phyloP scores from a whole-genome alignment of 139 green algal species.

The Diplosphaera chodatii region DNA sequence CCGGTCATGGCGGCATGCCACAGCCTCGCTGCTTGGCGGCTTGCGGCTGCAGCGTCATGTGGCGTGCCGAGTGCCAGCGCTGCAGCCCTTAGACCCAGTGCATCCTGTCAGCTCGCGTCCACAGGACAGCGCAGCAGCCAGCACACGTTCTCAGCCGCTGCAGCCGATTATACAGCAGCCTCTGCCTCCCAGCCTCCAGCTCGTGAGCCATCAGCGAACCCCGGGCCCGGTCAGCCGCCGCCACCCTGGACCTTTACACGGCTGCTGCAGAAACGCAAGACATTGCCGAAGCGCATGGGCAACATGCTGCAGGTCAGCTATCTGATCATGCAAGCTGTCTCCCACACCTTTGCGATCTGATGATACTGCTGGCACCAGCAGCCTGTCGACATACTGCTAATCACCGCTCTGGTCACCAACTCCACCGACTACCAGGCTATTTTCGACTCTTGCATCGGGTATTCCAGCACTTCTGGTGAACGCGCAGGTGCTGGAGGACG shows the following conservation, averaged over 20 bases:
- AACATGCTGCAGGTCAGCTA: constrained; percentile 33
- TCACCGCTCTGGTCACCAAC: too few species aligned
- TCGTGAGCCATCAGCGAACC: background rate
- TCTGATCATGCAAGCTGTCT: background rate
- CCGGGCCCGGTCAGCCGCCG: constrained; percentile 3
- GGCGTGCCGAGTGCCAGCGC: background rate
- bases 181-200: background rate
- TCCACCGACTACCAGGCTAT: too few species aligned
- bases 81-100: background rate
- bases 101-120: background rate
- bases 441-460: too few species aligned
- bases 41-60: too few species aligned
- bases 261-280: constrained; percentile 48
- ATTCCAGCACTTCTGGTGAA: too few species aligned
- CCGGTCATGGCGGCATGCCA: too few species aligned
- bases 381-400: background rate
- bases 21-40: too few species aligned
- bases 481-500: constrained; percentile 38
- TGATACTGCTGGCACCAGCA: background rate
- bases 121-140: background rate
- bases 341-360: background rate
- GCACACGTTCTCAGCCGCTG: background rate
- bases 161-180: background rate
- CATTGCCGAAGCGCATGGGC: constrained; percentile 44
- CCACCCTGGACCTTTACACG: constrained; percentile 52